phyloP scores from a whole-genome alignment of 2,329 filamentous ascomycete species.

The Penicillium freii region DNA sequence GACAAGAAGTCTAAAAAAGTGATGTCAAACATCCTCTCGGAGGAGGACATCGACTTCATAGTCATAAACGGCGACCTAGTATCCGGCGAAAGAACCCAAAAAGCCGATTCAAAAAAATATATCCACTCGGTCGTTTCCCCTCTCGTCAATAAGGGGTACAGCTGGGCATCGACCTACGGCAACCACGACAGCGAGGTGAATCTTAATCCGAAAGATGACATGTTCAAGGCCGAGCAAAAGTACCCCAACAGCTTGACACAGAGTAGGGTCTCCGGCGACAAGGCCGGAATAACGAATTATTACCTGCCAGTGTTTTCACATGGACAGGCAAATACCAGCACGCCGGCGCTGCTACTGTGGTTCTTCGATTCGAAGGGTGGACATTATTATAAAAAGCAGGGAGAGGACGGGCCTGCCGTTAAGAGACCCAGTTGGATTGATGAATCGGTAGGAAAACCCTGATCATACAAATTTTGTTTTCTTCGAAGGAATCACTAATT shows the following conservation, averaged over 20 bases:
- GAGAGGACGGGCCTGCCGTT: conserved; percentile 22
- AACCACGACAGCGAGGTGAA: conserved; percentile 67
- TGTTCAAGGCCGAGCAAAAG: conserved; percentile 45
- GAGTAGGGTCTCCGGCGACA: conserved; percentile 40
- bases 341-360: conserved; percentile 58
- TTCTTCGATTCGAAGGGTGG: conserved; percentile 70
- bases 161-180: conserved; percentile 68
- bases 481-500: neutral
- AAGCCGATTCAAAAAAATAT: conserved; percentile 55
- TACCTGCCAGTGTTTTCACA: conserved; percentile 51
- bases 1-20: conserved; percentile 59
- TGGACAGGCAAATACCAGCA: conserved; percentile 37
- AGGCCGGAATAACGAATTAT: conserved; percentile 54
- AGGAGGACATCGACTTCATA: conserved; percentile 59
- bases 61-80: conserved; percentile 71
- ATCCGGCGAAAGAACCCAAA: conserved; percentile 62
- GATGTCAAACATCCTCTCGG: conserved; percentile 58
- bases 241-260: conserved; percentile 42
- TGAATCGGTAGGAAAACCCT: conserved; percentile 27
- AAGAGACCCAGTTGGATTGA: conserved; percentile 48
- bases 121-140: conserved; percentile 60
- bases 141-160: conserved; percentile 54
- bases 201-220: conserved; percentile 47
- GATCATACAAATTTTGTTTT: neutral
- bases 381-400: conserved; percentile 43